Base-by-base conservation (phyloP, 148 eudicot genomes). In the Dysphania ambrosioides region DNA sequence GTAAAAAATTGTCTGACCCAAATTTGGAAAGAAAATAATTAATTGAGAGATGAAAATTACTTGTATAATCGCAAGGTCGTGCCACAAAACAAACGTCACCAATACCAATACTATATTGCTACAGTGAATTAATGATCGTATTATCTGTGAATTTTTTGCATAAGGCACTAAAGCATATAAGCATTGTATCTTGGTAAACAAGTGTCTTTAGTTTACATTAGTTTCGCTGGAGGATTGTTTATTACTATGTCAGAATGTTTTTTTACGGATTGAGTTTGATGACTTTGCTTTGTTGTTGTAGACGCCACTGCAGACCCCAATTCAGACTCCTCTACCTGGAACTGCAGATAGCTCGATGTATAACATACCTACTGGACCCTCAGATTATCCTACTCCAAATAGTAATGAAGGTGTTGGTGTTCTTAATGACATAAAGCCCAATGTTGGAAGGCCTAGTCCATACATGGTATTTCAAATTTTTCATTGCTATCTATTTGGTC, bases 281-380 rank as follows among this genome's bases (percentile, higher is more conserved):
- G 19, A 19, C 12, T 13, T 57, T 66, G 40, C 13, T 27, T 44
- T 76, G 49, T 42, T 78, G 49, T 71, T 82, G 79, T 87, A 88
- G 89, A 92, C 93, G 4, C 90, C 92, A 2, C 41, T 83, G 81
- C 96, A 89, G 78, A 93, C 98, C 63, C 97, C 98, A 5, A 82
- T 88, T 70, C 97, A 83, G 71, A 93, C 98, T 35, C 98, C 97
- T 67, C 67, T 90, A 57, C 91, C 98, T 18, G 97, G 95, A 57
- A 90, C 91, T 9, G 85, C 79, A 31, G 98, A 94, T 75, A 88
- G 79, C 83, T 86, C 96, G 24, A 73, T 83, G 80, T 94, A 81
- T 61, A 94, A 90, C 75, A 90, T 88, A 64, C 92, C 93, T 55
- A 88, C 96, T 36, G 96, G 92, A 26, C 89, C 89, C 24, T 84